Evolutionary conservation across 345 rosid genomes (phyloP).

Genomic region (Conringia planisiliqua): DNA sequence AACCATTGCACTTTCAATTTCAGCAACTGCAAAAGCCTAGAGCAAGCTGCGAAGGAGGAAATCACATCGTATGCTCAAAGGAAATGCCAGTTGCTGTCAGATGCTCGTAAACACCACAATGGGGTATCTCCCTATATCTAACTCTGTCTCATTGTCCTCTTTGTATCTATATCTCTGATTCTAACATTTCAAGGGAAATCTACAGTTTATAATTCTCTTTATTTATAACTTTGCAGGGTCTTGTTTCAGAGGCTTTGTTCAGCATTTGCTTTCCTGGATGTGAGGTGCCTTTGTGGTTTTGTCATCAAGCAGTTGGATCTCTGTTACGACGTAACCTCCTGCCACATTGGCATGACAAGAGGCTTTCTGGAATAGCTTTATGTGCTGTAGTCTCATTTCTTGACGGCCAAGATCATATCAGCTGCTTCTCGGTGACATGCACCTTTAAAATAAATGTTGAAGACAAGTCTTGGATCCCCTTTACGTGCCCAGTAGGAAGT

Average conservation of each 20-base stretch:
- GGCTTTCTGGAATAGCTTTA: slow-evolving; percentile 4
- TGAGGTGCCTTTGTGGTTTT: neutral
- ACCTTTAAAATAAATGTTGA: neutral
- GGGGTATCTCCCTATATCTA: neutral
- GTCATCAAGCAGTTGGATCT: slow-evolving; percentile 5
- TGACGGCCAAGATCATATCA: neutral
- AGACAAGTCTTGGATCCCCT: neutral
- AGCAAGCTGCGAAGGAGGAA: neutral
- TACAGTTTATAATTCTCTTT: neutral
- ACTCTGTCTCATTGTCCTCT: too few species aligned
- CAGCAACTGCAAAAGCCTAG: neutral
- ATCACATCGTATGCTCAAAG: neutral
- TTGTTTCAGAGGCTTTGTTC: neutral
- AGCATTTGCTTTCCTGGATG: neutral
- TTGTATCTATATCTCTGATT: neutral
- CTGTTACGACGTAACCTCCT: neutral
- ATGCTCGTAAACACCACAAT: neutral
- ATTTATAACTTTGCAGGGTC: neutral
- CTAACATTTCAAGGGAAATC: neutral
- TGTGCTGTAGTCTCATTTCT: slow-evolving; percentile 14
- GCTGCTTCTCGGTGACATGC: slow-evolving; percentile 13
- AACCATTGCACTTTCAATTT: neutral
- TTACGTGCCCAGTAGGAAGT: slow-evolving; percentile 17
- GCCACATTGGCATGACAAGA: slow-evolving; percentile 26
- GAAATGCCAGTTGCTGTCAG: neutral